Evolutionary conservation across 73 alveolate genomes (phyloP).

Genomic region (Paramecium pentaurelia): DNA sequence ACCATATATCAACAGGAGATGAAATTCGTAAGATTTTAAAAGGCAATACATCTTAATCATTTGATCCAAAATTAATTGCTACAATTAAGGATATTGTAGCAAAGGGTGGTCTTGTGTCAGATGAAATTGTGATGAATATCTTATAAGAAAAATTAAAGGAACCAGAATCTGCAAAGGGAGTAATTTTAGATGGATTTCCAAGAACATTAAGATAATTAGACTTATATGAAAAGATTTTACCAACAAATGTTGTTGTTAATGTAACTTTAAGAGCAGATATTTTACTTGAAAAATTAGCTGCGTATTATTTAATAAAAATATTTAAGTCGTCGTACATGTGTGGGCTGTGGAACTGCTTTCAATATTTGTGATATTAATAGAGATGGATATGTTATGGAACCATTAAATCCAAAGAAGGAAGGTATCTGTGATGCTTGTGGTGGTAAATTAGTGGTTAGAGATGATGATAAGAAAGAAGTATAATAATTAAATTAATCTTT

Average conservation of each 20-base stretch:
- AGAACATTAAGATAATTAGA: constrained; percentile 73
- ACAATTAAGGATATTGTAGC: constrained; percentile 80
- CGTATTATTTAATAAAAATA: neutral
- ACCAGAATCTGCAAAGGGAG: constrained; percentile 92
- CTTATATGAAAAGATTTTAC: constrained; percentile 49
- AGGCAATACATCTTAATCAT: constrained; percentile 48
- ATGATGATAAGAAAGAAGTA: constrained; percentile 59
- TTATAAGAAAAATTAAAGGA: constrained; percentile 83
- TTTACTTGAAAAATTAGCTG: constrained; percentile 52
- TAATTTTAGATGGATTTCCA: constrained; percentile 95
- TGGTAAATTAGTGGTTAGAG: constrained; percentile 52
- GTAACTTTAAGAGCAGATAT: constrained; percentile 49
- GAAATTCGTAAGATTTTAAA: constrained; percentile 60
- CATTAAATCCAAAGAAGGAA: constrained; percentile 61
- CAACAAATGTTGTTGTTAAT: constrained; percentile 58
- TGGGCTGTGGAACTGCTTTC: constrained; percentile 51
- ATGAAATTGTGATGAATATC: constrained; percentile 90
- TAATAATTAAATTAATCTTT: neutral
- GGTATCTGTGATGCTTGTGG: constrained; percentile 61
- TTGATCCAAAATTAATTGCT: constrained; percentile 45
- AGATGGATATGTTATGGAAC: constrained; percentile 65
- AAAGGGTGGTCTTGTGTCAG: constrained; percentile 92
- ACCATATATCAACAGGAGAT: constrained; percentile 63
- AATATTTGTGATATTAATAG: constrained; percentile 54
- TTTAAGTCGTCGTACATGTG: constrained; percentile 56